Base-by-base conservation (phyloP, 2,329 filamentous ascomycete species). In the Diplocarpon rosae region DNA sequence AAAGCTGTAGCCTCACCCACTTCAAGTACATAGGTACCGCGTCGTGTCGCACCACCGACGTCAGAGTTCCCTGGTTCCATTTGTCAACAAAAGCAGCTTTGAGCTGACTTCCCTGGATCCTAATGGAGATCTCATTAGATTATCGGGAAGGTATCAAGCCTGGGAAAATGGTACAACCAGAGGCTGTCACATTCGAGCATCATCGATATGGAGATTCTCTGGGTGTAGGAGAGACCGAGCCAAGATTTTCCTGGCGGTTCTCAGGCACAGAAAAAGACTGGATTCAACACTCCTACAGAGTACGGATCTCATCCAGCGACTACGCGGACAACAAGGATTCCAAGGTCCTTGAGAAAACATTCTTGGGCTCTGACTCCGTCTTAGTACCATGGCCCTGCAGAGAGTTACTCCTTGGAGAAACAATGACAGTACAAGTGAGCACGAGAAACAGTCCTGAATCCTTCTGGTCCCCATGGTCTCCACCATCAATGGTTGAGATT, bases 201-300 rank as follows among this genome's bases (percentile, higher is more conserved):
- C 52, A 57, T 35, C 45, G 42, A 37, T 3, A 15, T 17, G 38
- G 38, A 12, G 44, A 50, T 11, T 60, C 65, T 14, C 51, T 72
- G 2, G 69, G 69, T 5, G 70, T 72, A 24, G 66, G 60, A 2
- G 68, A 71, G 43, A 52, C 59, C 0, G 42, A 58, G 9, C 70
- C 69, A 8, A 62, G 69, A 0, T 65, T 73, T 35, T 70, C 69
- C 1, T 73, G 69, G 69, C 53, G 62, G 4, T 70, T 71, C 37
- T 59, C 59, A 3, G 65, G 66, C 2, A 54, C 61, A 6, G 62
- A 58, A 7, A 36, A 57, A 0, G 54, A 67, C 47, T 72, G 68
- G 68, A 59, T 60, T 4, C 70, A 72, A 49, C 59, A 53, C 5
- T 55, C 61, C 7, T 72, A 72, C 35, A 67, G 68, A 4, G 48